Percentiles rank a stretch among this genome's conserved stretches.
phyloP scores from a whole-genome alignment of 2,329 filamentous ascomycete genomes.

The Aureobasidium sp. region DNA sequence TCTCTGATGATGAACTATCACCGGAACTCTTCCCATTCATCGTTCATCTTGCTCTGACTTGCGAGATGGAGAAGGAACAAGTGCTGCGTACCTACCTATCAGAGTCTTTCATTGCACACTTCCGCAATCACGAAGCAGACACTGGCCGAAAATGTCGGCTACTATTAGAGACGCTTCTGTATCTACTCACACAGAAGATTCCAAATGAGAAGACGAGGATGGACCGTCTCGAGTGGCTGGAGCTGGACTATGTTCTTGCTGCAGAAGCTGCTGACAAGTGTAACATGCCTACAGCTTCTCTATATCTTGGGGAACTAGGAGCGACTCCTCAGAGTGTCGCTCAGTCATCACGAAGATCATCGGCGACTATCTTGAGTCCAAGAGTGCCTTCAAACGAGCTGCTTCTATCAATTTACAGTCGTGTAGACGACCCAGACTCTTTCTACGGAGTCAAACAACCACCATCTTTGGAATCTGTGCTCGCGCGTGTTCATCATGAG shows the following conservation, averaged over 20 bases:
- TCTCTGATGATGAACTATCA: neutral
- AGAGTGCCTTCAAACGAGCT: constrained; percentile 53
- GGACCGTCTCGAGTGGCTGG: constrained; percentile 77
- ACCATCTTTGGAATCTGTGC: constrained; percentile 66
- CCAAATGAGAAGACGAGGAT: constrained; percentile 71
- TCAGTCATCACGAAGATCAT: constrained; percentile 58
- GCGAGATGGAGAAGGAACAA: constrained; percentile 57
- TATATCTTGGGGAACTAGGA: constrained; percentile 70
- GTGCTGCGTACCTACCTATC: constrained; percentile 58
- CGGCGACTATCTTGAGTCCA: constrained; percentile 41
- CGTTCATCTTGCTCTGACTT: constrained; percentile 69
- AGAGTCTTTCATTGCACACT: constrained; percentile 55
- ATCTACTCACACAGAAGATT: constrained; percentile 72
- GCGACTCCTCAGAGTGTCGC: neutral
- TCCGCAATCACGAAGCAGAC: constrained; percentile 40
- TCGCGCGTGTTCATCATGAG: constrained; percentile 83
- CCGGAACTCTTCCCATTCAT: constrained; percentile 47
- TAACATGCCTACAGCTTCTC: constrained; percentile 77
- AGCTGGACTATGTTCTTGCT: constrained; percentile 66
- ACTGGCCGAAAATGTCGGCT: constrained; percentile 61
- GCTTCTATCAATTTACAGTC: constrained; percentile 76
- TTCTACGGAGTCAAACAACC: constrained; percentile 86
- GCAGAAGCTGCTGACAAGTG: constrained; percentile 68
- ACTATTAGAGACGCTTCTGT: constrained; percentile 72
- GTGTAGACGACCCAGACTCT: constrained; percentile 89